Base-by-base conservation (phyloP, 2,329 filamentous ascomycete species). In the Colletotrichum agaves region DNA sequence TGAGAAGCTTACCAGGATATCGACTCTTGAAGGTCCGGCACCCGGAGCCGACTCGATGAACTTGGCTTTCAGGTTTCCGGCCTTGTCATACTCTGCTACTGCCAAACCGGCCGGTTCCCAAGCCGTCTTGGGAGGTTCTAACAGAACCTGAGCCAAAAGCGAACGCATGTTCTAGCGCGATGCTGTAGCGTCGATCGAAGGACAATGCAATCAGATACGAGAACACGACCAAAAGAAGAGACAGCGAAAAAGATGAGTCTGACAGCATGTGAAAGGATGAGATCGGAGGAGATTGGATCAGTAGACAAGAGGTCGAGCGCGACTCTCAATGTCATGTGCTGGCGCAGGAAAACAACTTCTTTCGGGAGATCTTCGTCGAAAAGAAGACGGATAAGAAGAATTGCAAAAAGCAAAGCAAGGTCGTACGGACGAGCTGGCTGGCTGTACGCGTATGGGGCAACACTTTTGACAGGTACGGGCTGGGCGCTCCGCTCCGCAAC, bases 31-130 rank as follows among this genome's bases (percentile, higher is more conserved):
- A 35, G 47, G 13, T 33, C 61, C 61, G 46, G 39, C 47, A 12
- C 10, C 12, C 41, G 61, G 55, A 47, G 52, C 53, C 61, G 65
- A 67, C 65, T 67, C 53, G n/a, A 67, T 23, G 8, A 60, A 67
- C 27, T 44, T 67, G 21, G 65, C 61, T 33, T 65, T 64, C 21
- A 67, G 53, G 21, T 49, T 64, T 6, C 65, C 65, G n/a, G 65
- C 65, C 19, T 31, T 65, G 41, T 67, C 65, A 55, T 55, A 65
- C 13, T 67, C 65, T 12, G 65, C 55, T 33, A 67, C 19, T 5
- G 61, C 46, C 21, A 67, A 21, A 10, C 8, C 23, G 4, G 39
- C 33, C 23, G 61, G 31, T 33, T 55, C 64, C n/a, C 13, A 19
- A 5, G 27, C 46, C 47, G 33, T 44, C 17, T n/a, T 43, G 1